Percentiles rank a stretch among this genome's conserved stretches.
phyloP scores from a whole-genome alignment of 352 stramenopile species.

The Globisporangium cederbergense region DNA sequence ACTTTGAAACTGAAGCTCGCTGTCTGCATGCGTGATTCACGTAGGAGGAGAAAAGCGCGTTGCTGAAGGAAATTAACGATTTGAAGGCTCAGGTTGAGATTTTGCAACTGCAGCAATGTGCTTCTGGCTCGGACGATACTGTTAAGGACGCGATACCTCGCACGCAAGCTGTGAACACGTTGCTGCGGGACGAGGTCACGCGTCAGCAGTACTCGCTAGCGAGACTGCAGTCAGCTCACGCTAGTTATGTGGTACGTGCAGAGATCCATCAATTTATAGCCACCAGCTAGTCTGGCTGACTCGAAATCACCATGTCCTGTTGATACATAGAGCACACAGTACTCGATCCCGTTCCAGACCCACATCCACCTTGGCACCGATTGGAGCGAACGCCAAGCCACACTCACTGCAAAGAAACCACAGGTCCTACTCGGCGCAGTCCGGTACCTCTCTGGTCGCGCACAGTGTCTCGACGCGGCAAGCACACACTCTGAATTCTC shows the following conservation, averaged over 20 bases:
- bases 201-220: constrained; percentile 4
- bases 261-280: no score
- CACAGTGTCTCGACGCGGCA: not conserved
- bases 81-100: constrained; percentile 25
- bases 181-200: not conserved
- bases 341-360: not conserved
- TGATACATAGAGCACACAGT: not conserved
- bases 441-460: not conserved
- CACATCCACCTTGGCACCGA: not conserved
- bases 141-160: constrained; percentile 20
- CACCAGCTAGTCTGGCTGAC: no score
- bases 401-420: not conserved
- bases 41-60: constrained; percentile 36
- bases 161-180: constrained; percentile 1
- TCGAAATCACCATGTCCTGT: not conserved
- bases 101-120: constrained; percentile 6
- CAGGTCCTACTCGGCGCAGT: not conserved
- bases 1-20: no score
- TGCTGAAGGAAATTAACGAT: constrained; percentile 28
- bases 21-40: no score
- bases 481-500: not conserved
- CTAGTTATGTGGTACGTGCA: constrained; percentile 7
- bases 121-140: not conserved
- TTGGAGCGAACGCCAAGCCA: not conserved
- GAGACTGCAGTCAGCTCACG: constrained; percentile 3